Evolutionary conservation across 768 basidiomycete genomes (phyloP), one percentile per base, ranked within the genome.

Genomic region (Lentinus brumalis): DNA sequence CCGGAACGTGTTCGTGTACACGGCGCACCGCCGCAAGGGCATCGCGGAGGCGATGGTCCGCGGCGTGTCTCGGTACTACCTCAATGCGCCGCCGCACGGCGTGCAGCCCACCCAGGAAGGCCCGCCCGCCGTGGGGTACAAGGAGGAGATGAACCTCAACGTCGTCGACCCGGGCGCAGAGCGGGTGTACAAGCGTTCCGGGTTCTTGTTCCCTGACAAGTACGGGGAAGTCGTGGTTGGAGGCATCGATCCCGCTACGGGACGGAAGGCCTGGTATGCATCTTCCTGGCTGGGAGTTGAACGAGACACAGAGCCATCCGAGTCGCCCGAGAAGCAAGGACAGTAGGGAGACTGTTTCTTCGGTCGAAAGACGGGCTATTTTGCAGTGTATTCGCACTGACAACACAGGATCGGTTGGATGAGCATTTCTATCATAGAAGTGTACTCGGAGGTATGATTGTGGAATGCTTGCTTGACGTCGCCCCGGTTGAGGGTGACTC

Each of bases 1-100:
- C 45, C 55, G 65, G 5, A 66, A 64, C 52, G 65, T 66, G 8
- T 68, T 55, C 46, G 63, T 66, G 11, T 42, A 59, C 1, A 57
- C 59, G 5, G 38, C 31, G 14, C 50, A 59, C 45, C 56, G 67
- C 2, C 57, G 65, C 26, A 59, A 56, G 35, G 67, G 65, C 29
- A 57, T 66, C 29, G 67, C 65, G 8, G 65, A 66, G 38, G 57
- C 60, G 21, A 62, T 68, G 62, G 58, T 64, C 10, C 18, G 58
- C 3, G 56, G 60, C 1, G 44, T 66, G 16, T 62, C 53, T 18
- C 59, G 65, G n/a, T 65, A 51, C 61, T 65, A 62, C 49, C 61
- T 66, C 2, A 65, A 63, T n/a, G 59, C 57, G 32, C 53, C 56
- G 1, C 50, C 59, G 7, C 50, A 45, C 16, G 53, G 26, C 58